A percentile compares a stretch with the other conserved stretches of the same genome.
phyloP scores from a whole-genome alignment of 2,329 filamentous ascomycete genomes.

The Trichoderma cornu-damae region DNA sequence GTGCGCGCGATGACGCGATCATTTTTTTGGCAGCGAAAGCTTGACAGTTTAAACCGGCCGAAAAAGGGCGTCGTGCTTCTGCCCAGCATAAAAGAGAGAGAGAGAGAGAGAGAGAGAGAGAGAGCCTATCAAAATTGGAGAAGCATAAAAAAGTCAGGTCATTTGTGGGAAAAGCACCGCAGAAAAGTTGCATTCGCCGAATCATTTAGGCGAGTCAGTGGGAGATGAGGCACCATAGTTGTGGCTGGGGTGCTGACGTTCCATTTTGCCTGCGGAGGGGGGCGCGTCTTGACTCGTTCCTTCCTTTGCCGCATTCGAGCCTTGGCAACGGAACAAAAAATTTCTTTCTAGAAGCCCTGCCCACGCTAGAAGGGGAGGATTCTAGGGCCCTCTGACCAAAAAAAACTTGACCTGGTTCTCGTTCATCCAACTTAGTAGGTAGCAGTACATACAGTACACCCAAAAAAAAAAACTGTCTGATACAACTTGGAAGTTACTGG shows the following conservation, averaged over 20 bases:
- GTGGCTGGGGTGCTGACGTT: background rate
- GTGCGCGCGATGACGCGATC: slow-evolving; percentile 11
- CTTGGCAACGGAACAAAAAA: slow-evolving; percentile 1
- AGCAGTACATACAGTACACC: too few species aligned
- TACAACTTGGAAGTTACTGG: too few species aligned
- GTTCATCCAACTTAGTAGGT: too few species aligned
- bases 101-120: too few species aligned
- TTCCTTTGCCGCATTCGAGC: background rate
- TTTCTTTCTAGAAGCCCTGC: slow-evolving; percentile 12
- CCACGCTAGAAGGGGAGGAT: background rate
- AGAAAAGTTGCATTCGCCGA: slow-evolving; percentile 1
- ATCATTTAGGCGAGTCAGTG: slow-evolving; percentile 7
- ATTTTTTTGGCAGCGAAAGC: background rate
- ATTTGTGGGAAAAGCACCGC: too few species aligned
- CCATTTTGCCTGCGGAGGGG: background rate
- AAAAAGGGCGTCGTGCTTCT: background rate
- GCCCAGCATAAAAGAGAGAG: too few species aligned
- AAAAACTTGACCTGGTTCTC: too few species aligned
- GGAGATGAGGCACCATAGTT: background rate
- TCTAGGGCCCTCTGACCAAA: background rate
- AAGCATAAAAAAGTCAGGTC: background rate
- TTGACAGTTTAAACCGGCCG: slow-evolving; percentile 1
- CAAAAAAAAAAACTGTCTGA: too few species aligned
- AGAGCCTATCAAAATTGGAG: background rate
- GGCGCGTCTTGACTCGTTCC: slow-evolving; percentile 3